Conservation (phyloP, 768 basidiomycete species). For the Lactarius psammicola region DNA sequence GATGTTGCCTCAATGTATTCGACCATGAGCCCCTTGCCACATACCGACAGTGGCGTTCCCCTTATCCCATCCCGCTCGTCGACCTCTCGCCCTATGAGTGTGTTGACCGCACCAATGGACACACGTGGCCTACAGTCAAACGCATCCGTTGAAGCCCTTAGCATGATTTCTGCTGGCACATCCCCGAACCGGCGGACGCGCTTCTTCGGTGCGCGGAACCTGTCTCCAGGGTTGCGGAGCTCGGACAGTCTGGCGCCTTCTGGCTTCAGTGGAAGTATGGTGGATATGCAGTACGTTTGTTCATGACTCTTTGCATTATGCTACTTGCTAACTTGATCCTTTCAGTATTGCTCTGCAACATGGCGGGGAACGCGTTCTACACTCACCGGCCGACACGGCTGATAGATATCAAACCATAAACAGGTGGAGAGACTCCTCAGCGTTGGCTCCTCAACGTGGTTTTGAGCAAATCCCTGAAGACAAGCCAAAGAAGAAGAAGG, state of each 20-base stretch:
- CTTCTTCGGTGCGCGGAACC: constrained; percentile 76
- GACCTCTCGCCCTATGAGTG: constrained; percentile 53
- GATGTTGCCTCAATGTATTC: constrained; percentile 77
- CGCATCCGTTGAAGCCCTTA: constrained; percentile 78
- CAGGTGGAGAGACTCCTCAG: constrained; percentile 26
- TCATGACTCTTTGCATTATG: constrained; percentile 12
- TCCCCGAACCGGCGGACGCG: constrained; percentile 64
- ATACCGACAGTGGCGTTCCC: constrained; percentile 57
- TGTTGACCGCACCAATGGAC: constrained; percentile 51
- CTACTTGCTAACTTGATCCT: constrained; percentile 17
- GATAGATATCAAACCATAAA: constrained; percentile 31
- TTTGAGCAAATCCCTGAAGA: constrained; percentile 34
- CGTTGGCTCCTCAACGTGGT: constrained; percentile 10
- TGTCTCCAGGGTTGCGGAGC: constrained; percentile 71
- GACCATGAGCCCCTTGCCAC: constrained; percentile 52
- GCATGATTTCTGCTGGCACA: constrained; percentile 51
- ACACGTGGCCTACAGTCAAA: constrained; percentile 68
- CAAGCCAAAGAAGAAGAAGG: constrained; percentile 74
- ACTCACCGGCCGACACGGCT: constrained; percentile 17
- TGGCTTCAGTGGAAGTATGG: constrained; percentile 82
- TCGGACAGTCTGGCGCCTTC: constrained; percentile 81
- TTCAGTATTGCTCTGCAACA: constrained; percentile 74
- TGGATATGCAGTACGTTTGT: constrained; percentile 83
- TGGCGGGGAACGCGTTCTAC: constrained; percentile 41
- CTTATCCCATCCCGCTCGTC: constrained; percentile 40